These are phyloP conservation scores for Selaginella moellendorffii DNA, from an alignment of 75 land plant species.

Conservation along the genomic window DNA sequence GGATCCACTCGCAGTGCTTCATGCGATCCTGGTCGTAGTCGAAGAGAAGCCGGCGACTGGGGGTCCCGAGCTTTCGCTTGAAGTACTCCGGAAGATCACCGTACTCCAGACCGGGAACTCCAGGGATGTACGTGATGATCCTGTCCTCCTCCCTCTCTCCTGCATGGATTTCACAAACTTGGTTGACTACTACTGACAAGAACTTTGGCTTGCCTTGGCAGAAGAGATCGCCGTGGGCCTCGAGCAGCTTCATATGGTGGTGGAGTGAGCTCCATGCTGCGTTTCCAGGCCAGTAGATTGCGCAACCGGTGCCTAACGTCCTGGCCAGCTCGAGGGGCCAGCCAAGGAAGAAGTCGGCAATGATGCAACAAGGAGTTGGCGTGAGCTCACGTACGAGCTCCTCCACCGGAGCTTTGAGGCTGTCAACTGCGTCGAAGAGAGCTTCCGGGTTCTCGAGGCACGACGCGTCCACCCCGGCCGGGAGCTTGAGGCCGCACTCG, in stretches of 20 bases:
- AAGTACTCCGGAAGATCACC: background rate
- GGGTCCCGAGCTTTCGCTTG: background rate
- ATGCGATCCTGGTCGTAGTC: background rate
- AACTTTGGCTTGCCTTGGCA: background rate
- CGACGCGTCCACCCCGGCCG: background rate
- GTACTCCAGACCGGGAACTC: background rate
- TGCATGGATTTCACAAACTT: background rate
- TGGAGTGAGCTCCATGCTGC: background rate
- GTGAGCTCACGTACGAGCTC: background rate
- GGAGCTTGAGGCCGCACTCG: background rate
- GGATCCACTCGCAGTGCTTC: background rate
- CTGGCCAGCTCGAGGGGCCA: background rate
- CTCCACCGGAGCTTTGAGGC: background rate
- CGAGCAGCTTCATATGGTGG: background rate
- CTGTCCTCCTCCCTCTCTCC: background rate
- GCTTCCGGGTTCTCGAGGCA: background rate
- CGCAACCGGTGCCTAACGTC: background rate
- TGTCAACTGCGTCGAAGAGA: background rate
- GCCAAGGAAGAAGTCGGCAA: background rate
- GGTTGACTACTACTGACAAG: background rate
- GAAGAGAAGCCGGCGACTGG: background rate
- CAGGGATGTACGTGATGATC: constrained; percentile 3
- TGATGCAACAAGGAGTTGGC: background rate
- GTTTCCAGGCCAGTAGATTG: background rate
- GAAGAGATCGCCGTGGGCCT: background rate